Evolutionary conservation across 768 basidiomycete species (phyloP).

Genomic region (Leucocoprinus sp.): DNA sequence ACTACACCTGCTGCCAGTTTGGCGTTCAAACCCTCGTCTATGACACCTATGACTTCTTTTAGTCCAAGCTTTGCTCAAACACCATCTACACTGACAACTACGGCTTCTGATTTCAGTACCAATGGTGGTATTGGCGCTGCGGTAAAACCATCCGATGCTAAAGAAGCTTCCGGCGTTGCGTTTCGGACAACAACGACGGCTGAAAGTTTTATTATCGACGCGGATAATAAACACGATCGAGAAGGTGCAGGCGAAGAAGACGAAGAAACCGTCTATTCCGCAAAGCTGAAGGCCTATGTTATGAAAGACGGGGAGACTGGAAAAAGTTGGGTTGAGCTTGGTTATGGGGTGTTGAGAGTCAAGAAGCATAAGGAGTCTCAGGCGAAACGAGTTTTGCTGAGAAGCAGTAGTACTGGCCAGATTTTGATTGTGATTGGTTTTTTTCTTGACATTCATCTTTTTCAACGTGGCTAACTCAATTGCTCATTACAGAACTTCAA

Average conservation of each 20-base stretch:
- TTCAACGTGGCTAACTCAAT: conserved; percentile 7
- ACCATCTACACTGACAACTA: conserved; percentile 21
- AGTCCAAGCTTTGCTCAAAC: conserved; percentile 8
- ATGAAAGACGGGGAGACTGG: conserved; percentile 36
- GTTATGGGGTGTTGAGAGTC: conserved; percentile 60
- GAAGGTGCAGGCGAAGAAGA: conserved; percentile 80
- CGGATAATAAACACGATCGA: conserved; percentile 41
- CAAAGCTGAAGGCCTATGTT: conserved; percentile 56
- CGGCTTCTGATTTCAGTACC: conserved; percentile 11
- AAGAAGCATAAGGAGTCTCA: conserved; percentile 66
- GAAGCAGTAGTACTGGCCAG: conserved; percentile 70
- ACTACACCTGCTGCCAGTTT: conserved; percentile 1
- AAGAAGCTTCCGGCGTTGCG: conserved; percentile 11
- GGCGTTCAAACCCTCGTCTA: conserved; percentile 19
- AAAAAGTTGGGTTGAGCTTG: conserved; percentile 57
- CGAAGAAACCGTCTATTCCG: conserved; percentile 56
- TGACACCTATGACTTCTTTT: conserved; percentile 23
- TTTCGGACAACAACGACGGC: background rate
- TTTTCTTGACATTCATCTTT: background rate
- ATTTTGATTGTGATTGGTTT: conserved; percentile 54
- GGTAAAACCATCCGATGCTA: background rate
- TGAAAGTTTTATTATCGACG: conserved; percentile 8
- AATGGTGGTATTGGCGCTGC: conserved; percentile 12
- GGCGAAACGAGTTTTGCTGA: conserved; percentile 53
- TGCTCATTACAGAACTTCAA: conserved; percentile 62